Base-by-base conservation (phyloP, 2,329 filamentous ascomycete genomes). In the Aspergillus sp. region DNA sequence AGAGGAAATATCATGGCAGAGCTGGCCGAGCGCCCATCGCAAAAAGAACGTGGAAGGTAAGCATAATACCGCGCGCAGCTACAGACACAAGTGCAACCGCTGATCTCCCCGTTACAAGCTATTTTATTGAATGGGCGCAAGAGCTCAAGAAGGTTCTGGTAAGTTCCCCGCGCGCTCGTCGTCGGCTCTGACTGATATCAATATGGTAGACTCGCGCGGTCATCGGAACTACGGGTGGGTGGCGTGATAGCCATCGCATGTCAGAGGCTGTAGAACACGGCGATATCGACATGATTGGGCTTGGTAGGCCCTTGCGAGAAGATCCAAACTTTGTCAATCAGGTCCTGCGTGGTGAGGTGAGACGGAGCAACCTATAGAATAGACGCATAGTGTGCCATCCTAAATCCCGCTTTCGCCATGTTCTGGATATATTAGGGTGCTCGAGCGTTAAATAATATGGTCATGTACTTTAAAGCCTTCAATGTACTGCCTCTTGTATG, bases 141-240 rank as follows among this genome's bases (percentile, higher is more conserved):
- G 44, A 47, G 14, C 14, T 47, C 12, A 47, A 47, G 21, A 47
- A 47, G 3, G 24, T 47, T 15, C 15, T 47, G 44, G 44, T 47
- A 19, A 14, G 44, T 17, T 4, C 2, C 15, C 19, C 43, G 21
- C 0, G 8, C 15, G 3, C 15, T 23, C 4, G 3, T 23, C 12
- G 6, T 27, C 43, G 3, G 9, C 37, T 2, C 17, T 15, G 5
- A 17, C 14, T 45, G 12, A 27, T 27, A 27, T 19, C 19, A 19
- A 19, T 47, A n/a, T n/a, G n/a, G n/a, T n/a, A 66, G 64, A 62
- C 59, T 4, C 64, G 64, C 14, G 64, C 64, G 5, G 59, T 64
- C 23, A 66, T 67, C 39, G 64, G 64, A 45, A 67, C 64, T 0
- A 66, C 64, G 8, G 64, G 64, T 43, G 64, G 64, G 11, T 67